Percentiles rank a stretch among this genome's conserved stretches.
phyloP scores from a whole-genome alignment of 1,139 yeast species.

The Pichia sp. region DNA sequence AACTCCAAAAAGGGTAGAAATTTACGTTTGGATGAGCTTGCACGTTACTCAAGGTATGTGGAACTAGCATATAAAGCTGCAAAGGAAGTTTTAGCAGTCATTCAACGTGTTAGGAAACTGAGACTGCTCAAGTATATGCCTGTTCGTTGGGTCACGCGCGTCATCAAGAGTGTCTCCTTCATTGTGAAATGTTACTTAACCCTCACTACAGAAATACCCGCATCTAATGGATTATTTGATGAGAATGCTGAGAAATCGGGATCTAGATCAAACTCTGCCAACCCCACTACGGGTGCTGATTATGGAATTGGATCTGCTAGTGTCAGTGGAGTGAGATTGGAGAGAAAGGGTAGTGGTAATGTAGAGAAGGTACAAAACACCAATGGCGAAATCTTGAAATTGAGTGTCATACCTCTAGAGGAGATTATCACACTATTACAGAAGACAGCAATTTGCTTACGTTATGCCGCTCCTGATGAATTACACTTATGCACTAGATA shows the following conservation, averaged over 20 bases:
- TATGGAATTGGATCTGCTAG: neutral
- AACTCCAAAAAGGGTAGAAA: conserved; percentile 23
- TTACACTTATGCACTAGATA: conserved; percentile 76
- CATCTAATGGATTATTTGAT: conserved; percentile 2
- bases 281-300: neutral
- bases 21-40: conserved; percentile 59
- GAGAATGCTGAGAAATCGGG: conserved; percentile 3
- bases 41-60: conserved; percentile 69
- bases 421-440: conserved; percentile 65
- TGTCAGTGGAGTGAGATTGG: no score
- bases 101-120: conserved; percentile 61
- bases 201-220: conserved; percentile 39
- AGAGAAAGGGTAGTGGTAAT: no score
- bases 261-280: neutral
- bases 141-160: conserved; percentile 81
- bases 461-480: conserved; percentile 88
- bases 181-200: conserved; percentile 78
- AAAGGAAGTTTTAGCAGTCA: conserved; percentile 66
- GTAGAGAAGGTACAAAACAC: conserved; percentile 5
- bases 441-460: conserved; percentile 63
- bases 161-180: conserved; percentile 88
- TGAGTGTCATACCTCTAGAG: conserved; percentile 61
- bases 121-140: conserved; percentile 73
- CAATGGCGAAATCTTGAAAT: conserved; percentile 40
- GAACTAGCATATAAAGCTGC: conserved; percentile 83